Evolutionary conservation across 2,329 filamentous ascomycete genomes (phyloP).

Genomic region (Akanthomyces dipterigenus): DNA sequence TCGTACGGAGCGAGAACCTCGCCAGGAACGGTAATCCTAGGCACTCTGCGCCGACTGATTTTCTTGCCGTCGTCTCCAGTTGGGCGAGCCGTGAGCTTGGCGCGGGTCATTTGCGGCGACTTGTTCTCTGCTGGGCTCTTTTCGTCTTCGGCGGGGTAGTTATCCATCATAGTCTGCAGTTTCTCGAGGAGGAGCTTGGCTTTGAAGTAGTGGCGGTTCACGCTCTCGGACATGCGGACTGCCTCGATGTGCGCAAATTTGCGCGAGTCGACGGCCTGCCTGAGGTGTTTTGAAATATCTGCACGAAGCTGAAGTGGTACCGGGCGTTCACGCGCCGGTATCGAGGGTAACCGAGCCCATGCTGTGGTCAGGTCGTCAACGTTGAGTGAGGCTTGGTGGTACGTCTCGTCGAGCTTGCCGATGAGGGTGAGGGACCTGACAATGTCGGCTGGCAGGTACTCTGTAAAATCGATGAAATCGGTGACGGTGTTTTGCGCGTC

Average conservation of each 20-base stretch:
- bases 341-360: slow-evolving; percentile 50
- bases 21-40: slow-evolving; percentile 58
- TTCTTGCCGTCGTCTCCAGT: slow-evolving; percentile 40
- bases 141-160: slow-evolving; percentile 49
- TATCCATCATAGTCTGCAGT: slow-evolving; percentile 52
- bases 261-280: slow-evolving; percentile 48
- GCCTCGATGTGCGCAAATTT: slow-evolving; percentile 56
- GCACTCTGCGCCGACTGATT: slow-evolving; percentile 39
- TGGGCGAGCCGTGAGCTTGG: slow-evolving; percentile 40
- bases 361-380: slow-evolving; percentile 50
- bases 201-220: slow-evolving; percentile 55
- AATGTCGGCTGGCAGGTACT: slow-evolving; percentile 62
- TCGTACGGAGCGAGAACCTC: slow-evolving; percentile 62
- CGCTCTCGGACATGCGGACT: slow-evolving; percentile 55
- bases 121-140: slow-evolving; percentile 45
- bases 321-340: slow-evolving; percentile 41
- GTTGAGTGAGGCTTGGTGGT: slow-evolving; percentile 47
- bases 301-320: slow-evolving; percentile 46
- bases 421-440: slow-evolving; percentile 59
- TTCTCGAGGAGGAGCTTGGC: slow-evolving; percentile 53
- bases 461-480: slow-evolving; percentile 63
- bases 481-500: slow-evolving; percentile 64
- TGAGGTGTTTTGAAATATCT: slow-evolving; percentile 53
- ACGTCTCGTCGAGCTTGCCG: slow-evolving; percentile 54
- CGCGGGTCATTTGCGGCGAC: slow-evolving; percentile 46